Conservation (phyloP, 2,329 filamentous ascomycete genomes). For the Pseudogymnoascus sp. region DNA sequence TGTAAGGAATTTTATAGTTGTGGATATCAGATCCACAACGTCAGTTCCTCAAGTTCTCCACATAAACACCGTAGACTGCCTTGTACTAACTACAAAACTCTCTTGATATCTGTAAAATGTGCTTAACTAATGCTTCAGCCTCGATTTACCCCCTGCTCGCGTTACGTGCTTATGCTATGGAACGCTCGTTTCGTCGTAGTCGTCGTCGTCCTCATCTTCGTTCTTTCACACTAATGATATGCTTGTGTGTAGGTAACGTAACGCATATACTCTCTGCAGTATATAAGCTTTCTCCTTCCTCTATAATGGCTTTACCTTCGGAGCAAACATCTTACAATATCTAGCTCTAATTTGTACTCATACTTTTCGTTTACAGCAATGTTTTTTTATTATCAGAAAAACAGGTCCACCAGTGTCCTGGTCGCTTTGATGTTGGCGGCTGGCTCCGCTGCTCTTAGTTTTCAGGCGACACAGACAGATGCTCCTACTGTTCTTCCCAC, state of each 20-base stretch:
- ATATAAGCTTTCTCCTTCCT: background rate
- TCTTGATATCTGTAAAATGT: background rate
- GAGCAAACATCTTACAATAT: background rate
- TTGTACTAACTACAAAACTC: background rate
- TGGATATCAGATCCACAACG: background rate
- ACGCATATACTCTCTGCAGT: background rate
- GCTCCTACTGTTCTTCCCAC: background rate
- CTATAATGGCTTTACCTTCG: background rate
- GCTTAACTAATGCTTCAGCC: background rate
- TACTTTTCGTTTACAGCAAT: background rate
- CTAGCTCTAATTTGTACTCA: background rate
- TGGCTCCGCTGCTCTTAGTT: too few species aligned
- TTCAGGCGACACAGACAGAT: too few species aligned
- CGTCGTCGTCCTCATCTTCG: background rate
- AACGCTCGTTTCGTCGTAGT: background rate
- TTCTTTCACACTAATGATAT: background rate
- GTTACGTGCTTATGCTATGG: background rate
- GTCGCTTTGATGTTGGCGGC: background rate
- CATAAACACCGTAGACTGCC: background rate
- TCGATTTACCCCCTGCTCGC: background rate
- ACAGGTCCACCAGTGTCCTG: background rate
- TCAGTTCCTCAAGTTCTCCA: background rate
- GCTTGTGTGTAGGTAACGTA: background rate
- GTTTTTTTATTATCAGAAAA: background rate
- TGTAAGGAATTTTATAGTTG: background rate